phyloP scores from a whole-genome alignment of 2,329 filamentous ascomycete genomes.

The Fusarium anthophilum region DNA sequence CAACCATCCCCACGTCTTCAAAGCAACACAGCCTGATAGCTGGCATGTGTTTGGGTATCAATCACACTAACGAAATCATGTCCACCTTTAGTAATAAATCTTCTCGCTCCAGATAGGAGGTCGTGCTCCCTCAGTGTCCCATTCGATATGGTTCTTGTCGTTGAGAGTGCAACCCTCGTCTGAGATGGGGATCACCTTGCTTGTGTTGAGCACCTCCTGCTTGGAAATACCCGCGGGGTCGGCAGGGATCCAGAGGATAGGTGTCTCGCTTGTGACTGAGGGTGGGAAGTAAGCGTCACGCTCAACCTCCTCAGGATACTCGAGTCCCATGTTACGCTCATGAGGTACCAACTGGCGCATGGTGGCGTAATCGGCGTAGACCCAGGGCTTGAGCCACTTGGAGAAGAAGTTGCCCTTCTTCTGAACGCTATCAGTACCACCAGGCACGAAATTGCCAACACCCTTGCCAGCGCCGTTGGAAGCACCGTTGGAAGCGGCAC shows the following conservation, averaged over 20 bases:
- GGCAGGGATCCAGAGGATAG: slow-evolving; percentile 79
- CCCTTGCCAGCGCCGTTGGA: slow-evolving; percentile 33
- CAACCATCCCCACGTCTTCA: neutral
- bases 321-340: slow-evolving; percentile 55
- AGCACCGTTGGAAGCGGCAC: slow-evolving; percentile 15
- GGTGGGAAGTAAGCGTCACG: slow-evolving; percentile 78
- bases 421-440: slow-evolving; percentile 34
- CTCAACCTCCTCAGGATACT: slow-evolving; percentile 71
- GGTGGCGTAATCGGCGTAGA: slow-evolving; percentile 75
- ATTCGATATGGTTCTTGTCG: slow-evolving; percentile 64
- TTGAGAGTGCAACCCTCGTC: slow-evolving; percentile 77
- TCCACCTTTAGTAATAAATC: slow-evolving; percentile 52
- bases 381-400: slow-evolving; percentile 79
- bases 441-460: slow-evolving; percentile 34
- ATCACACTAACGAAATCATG: slow-evolving; percentile 34
- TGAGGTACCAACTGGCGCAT: slow-evolving; percentile 77
- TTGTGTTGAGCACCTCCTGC: slow-evolving; percentile 76
- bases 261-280: slow-evolving; percentile 67
- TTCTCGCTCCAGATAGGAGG: slow-evolving; percentile 58
- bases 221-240: slow-evolving; percentile 74
- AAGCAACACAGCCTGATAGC: slow-evolving; percentile 37
- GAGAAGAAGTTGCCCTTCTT: slow-evolving; percentile 63
- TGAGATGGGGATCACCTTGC: slow-evolving; percentile 73
- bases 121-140: slow-evolving; percentile 54
- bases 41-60: slow-evolving; percentile 42